Conservation (phyloP, 1,284 basidiomycete genomes). For the Leccinum holopus region DNA sequence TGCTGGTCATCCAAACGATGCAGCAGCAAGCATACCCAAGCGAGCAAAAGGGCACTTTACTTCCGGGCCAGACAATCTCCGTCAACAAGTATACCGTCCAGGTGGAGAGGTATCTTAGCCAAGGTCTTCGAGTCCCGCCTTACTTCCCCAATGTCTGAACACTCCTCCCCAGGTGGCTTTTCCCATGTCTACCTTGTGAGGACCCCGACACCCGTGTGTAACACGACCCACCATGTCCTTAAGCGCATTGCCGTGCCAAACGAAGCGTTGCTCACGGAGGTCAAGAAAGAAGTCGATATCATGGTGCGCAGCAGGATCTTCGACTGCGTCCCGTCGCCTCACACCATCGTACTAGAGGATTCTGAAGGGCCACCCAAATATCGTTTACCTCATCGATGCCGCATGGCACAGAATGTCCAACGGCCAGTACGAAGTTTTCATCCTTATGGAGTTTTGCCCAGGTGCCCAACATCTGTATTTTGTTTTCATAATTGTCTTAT, state of each 20-base stretch:
- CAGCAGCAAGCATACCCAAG: slow-evolving; percentile 34
- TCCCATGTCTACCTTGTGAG: slow-evolving; percentile 97
- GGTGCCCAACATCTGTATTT: slow-evolving; percentile 37
- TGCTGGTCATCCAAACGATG: slow-evolving; percentile 27
- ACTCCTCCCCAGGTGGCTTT: slow-evolving; percentile 76
- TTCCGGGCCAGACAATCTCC: slow-evolving; percentile 82
- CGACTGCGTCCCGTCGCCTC: slow-evolving; percentile 18
- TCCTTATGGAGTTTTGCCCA: slow-evolving; percentile 97
- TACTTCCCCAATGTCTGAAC: slow-evolving; percentile 10
- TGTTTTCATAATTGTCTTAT: slow-evolving; percentile 9
- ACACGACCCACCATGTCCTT: slow-evolving; percentile 92
- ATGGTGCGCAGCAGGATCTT: slow-evolving; percentile 68
- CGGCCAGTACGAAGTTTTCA: slow-evolving; percentile 94
- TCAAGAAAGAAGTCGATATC: slow-evolving; percentile 97
- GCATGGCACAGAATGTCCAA: slow-evolving; percentile 81
- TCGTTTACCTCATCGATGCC: slow-evolving; percentile 94
- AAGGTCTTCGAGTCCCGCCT: slow-evolving; percentile 56
- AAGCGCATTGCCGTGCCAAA: slow-evolving; percentile 95
- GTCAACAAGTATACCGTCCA: slow-evolving; percentile 91
- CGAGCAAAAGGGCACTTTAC: slow-evolving; percentile 60
- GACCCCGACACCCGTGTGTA: slow-evolving; percentile 82
- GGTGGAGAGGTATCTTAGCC: slow-evolving; percentile 84
- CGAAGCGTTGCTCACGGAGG: slow-evolving; percentile 88
- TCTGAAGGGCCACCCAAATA: slow-evolving; percentile 87
- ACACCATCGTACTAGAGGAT: slow-evolving; percentile 58